A percentile compares a stretch with the other conserved stretches of the same genome.
phyloP scores from a whole-genome alignment of 2,329 filamentous ascomycete genomes.

The Aspergillus aculeatus region DNA sequence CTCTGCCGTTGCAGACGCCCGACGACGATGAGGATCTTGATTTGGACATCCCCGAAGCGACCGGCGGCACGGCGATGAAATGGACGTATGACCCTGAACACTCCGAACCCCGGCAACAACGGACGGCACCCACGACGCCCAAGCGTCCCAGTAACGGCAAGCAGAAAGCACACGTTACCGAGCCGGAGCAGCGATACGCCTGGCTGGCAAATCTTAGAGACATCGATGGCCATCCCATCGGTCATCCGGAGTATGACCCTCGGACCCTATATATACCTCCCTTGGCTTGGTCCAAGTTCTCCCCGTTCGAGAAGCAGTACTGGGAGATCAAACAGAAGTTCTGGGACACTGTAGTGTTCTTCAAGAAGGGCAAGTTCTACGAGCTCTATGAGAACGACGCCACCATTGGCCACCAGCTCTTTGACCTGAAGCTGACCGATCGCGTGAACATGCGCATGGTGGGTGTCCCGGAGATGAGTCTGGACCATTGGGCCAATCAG shows the following conservation, averaged over 20 bases:
- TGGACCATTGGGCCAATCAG: conserved; percentile 97
- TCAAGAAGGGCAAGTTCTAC: conserved; percentile 99
- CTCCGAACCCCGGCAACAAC: conserved; percentile 51
- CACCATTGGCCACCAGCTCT: conserved; percentile 91
- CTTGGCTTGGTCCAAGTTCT: conserved; percentile 75
- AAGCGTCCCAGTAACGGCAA: conserved; percentile 46
- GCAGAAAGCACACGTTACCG: conserved; percentile 72
- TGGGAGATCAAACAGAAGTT: conserved; percentile 99
- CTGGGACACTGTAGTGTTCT: conserved; percentile 97
- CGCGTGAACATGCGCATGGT: conserved; percentile 99
- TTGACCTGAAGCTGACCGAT: conserved; percentile 96
- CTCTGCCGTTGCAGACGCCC: conserved; percentile 49
- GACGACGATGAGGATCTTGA: conserved; percentile 58
- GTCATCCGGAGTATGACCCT: conserved; percentile 86
- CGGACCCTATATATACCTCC: conserved; percentile 88
- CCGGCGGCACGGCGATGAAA: conserved; percentile 71
- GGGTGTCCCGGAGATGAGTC: conserved; percentile 88
- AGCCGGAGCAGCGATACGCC: conserved; percentile 81
- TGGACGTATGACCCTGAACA: conserved; percentile 74
- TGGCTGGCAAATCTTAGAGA: conserved; percentile 88
- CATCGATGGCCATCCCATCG: conserved; percentile 74
- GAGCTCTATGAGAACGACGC: conserved; percentile 98
- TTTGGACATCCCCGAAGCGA: conserved; percentile 54
- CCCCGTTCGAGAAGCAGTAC: conserved; percentile 95
- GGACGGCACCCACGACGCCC: conserved; percentile 37